Evolutionary conservation across 2,329 filamentous ascomycete species (phyloP).

Genomic region (Alternaria burnsii): DNA sequence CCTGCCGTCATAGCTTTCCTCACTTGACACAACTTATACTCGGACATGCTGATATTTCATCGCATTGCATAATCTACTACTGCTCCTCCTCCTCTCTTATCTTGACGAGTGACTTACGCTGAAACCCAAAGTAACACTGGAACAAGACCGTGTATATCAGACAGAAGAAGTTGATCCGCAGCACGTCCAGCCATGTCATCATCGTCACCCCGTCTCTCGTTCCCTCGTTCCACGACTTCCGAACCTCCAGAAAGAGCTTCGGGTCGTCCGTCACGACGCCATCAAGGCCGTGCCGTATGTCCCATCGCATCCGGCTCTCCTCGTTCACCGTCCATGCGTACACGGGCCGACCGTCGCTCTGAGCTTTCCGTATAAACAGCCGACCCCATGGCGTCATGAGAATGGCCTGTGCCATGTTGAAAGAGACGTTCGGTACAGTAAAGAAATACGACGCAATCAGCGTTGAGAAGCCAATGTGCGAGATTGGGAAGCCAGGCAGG

Average conservation of each 20-base stretch:
- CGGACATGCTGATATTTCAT: background rate
- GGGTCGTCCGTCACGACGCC: slow-evolving; percentile 90
- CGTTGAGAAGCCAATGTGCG: slow-evolving; percentile 73
- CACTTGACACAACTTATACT: background rate
- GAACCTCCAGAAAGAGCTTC: slow-evolving; percentile 69
- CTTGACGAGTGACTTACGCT: slow-evolving; percentile 31
- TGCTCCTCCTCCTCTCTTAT: slow-evolving; percentile 11
- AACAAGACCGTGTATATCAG: slow-evolving; percentile 46
- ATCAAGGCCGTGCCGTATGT: slow-evolving; percentile 71
- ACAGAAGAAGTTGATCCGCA: slow-evolving; percentile 46
- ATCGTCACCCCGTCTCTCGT: slow-evolving; percentile 40
- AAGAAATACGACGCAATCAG: slow-evolving; percentile 77
- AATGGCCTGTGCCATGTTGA: slow-evolving; percentile 77
- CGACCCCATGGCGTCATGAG: slow-evolving; percentile 74
- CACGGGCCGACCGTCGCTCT: slow-evolving; percentile 65
- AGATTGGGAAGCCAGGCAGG: slow-evolving; percentile 69
- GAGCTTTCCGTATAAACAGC: slow-evolving; percentile 71
- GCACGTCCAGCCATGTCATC: slow-evolving; percentile 42
- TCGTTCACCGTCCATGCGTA: slow-evolving; percentile 91
- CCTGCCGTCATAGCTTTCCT: slow-evolving; percentile 14
- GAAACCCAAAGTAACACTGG: slow-evolving; percentile 41
- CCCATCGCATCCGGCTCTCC: slow-evolving; percentile 81
- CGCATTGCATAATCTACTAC: background rate
- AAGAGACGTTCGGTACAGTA: slow-evolving; percentile 70
- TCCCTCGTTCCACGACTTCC: slow-evolving; percentile 52